Evolutionary conservation across 305 asterid genomes (phyloP), one percentile per base, ranked within the genome.

Genomic region (Petunia hybrid): DNA sequence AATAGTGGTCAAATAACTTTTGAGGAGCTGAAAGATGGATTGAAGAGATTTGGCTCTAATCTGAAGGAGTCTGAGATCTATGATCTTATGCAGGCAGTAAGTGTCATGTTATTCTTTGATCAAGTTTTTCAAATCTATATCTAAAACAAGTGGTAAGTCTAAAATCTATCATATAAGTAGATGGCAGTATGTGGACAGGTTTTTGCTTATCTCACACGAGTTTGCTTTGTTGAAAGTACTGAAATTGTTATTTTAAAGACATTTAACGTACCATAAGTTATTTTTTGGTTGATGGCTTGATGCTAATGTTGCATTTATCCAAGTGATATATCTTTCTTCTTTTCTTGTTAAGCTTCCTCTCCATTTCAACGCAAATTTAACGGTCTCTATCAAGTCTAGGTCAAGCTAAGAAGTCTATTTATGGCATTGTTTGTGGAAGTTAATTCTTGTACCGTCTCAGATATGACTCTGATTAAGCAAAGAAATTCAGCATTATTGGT

Each of bases 21-120:
- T 35, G 97, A 92, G 73, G 97, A 94, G 81, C 96, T 94, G 86
- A 92, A 90, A 87, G 84, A 82, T 67, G 96, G 97, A 83, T 84
- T 94, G 12, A 85, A 82, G 85, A 87, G 89, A 85, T 90, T 90
- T 67, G 98, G 98, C 71, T 94, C 96, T 60, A 89, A 88, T 84
- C 95, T 92, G 62, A 82, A 91, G 41, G 98, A 94, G 88, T 90
- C 97, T 0, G 91, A 92, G 89, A 91, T 92, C 63, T 85, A 85
- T 81, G 88, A 88, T 68, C 84, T 94, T 70, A 86, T 94, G 96
- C 90, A 88, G 70, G 95, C 97, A 3, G 98, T 94, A 75, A 90
- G 95, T 80, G 55, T 61, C 64, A 38, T 36, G 38, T 14, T 14
- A 74, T n/a, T 74, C 48, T 5, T 48, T 48, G 35, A 73, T 51